phyloP scores from a whole-genome alignment of 768 basidiomycete genomes.

The Calocybe gangraenosa region DNA sequence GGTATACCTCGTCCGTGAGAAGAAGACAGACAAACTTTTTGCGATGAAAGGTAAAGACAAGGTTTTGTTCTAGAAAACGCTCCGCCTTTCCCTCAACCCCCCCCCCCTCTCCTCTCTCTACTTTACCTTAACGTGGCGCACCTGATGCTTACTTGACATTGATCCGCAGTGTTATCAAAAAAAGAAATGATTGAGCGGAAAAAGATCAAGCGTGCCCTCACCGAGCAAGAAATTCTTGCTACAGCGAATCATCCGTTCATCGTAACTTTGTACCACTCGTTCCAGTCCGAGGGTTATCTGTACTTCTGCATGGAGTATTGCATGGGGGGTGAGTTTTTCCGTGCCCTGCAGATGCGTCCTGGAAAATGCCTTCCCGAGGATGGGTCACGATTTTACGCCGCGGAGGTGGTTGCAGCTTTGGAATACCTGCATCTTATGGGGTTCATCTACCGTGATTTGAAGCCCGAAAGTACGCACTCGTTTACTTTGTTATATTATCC shows the following conservation, averaged over 20 bases:
- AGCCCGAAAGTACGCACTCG: constrained; percentile 89
- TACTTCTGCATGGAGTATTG: constrained; percentile 99
- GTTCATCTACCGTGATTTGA: constrained; percentile 98
- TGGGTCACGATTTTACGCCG: constrained; percentile 94
- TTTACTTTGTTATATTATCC: constrained; percentile 3
- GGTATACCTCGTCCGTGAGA: constrained; percentile 97
- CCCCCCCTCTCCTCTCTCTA: constrained; percentile 1
- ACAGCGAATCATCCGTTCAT: constrained; percentile 99
- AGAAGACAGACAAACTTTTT: constrained; percentile 93
- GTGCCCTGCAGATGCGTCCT: constrained; percentile 91
- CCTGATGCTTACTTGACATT: constrained; percentile 30
- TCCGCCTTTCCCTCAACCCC: constrained; percentile 13
- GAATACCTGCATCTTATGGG: constrained; percentile 99
- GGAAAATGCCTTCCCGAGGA: constrained; percentile 97
- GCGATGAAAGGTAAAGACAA: constrained; percentile 93
- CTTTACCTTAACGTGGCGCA: constrained; percentile 25
- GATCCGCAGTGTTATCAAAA: constrained; percentile 84
- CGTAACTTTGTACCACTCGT: constrained; percentile 97
- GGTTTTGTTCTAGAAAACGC: constrained; percentile 18
- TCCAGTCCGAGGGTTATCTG: constrained; percentile 96
- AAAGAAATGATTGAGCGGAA: constrained; percentile 99
- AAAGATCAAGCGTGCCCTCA: constrained; percentile 98
- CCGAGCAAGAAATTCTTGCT: constrained; percentile 98
- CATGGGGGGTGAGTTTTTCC: constrained; percentile 99
- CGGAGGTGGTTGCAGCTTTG: constrained; percentile 95